Evolutionary conservation across 768 basidiomycete species (phyloP), one percentile per base, ranked within the genome.

Genomic region (Collybia mongolica): DNA sequence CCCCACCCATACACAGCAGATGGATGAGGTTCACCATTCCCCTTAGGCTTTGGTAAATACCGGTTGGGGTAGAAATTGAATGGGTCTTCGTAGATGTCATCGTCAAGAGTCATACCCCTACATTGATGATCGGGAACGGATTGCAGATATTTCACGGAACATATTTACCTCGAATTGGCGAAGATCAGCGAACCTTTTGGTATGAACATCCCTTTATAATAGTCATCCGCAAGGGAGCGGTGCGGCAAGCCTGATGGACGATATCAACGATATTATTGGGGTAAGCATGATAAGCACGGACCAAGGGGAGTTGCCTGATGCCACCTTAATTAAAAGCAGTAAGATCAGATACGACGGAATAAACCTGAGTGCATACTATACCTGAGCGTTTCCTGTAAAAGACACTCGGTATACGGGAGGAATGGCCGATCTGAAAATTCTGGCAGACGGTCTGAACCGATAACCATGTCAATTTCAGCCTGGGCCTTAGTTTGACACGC

Each of bases 61-160:
- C 77, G 65, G 17, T 71, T 69, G 9, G 77, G 79, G 1, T 57
- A 54, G 56, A 76, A 81, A 9, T 56, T 54, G 5, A 68, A 57
- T 3, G 79, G 75, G 37, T 75, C 56, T 1, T 64, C 53, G 47
- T 74, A 81, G 4, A 65, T 59, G 17, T 58, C 53, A 39, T 63
- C 62, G 39, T 78, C 69, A 29, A 70, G 69, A 7, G 64, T 57
- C 52, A 80, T 64, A 6, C 61, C 71, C 73, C 70, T 75, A 59
- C 15, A 22, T 14, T 24, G 38, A 36, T n/a, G 32, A n/a, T n/a
- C n/a, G n/a, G n/a, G n/a, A n/a, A n/a, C n/a, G n/a, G n/a, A n/a
- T n/a, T n/a, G n/a, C n/a, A n/a, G n/a, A n/a, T n/a, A n/a, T n/a
- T 20, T 9, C 28, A 32, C 6, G n/a, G 19, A 14, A 26, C 12